Evolutionary conservation across 805 yeast species (phyloP).

Genomic region (Pichia exigua): DNA sequence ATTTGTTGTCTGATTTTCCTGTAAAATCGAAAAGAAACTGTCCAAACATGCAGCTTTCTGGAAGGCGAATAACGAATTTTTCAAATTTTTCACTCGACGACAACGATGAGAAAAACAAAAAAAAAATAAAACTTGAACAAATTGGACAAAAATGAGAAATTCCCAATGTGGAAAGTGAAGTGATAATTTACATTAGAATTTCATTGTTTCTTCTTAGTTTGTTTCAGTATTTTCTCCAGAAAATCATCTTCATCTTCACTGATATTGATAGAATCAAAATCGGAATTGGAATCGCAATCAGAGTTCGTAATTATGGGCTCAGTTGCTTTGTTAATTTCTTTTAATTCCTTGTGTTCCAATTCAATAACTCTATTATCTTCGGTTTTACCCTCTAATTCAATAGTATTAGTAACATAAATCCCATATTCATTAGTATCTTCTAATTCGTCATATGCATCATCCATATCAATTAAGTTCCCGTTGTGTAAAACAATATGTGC

Average conservation of each 20-base stretch:
- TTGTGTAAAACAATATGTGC: constrained; percentile 44
- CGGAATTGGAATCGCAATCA: neutral
- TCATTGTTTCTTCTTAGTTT: neutral
- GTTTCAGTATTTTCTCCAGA: neutral
- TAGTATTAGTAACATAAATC: constrained; percentile 26
- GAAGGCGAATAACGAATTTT: neutral
- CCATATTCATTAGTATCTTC: constrained; percentile 36
- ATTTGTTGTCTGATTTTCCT: too few species aligned
- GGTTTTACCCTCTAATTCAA: constrained; percentile 1
- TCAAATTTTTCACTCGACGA: neutral
- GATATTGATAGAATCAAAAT: neutral
- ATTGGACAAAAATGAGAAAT: too few species aligned
- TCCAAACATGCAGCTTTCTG: neutral
- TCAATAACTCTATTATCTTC: neutral
- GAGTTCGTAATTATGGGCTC: too few species aligned
- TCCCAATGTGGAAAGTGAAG: neutral
- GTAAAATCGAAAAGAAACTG: neutral
- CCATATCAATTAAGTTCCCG: constrained; percentile 27
- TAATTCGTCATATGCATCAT: constrained; percentile 40
- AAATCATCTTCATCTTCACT: neutral
- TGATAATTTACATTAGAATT: too few species aligned
- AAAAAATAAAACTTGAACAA: too few species aligned
- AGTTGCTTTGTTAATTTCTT: neutral
- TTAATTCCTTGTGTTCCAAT: neutral
- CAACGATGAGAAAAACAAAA: neutral